Conservation (phyloP, 83 land plant genomes). For the Picea abies region DNA sequence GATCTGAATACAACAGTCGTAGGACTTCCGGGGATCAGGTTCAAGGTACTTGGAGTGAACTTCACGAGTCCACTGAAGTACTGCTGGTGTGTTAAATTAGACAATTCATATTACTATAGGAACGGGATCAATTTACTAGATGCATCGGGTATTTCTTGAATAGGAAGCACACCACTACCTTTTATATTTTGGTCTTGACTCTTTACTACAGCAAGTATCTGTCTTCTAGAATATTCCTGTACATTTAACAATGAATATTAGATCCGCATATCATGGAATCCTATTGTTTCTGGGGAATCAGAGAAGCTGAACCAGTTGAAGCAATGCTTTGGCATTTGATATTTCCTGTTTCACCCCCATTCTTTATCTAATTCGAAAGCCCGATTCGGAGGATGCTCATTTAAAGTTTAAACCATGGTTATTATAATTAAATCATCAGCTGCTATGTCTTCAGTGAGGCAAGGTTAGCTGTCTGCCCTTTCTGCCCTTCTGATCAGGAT, state of each 20-base stretch:
- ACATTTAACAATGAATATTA: not conserved
- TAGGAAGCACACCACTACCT: not conserved
- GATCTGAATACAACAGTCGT: no score
- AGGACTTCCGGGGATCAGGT: no score
- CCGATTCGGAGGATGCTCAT: not conserved
- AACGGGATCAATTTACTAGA: not conserved
- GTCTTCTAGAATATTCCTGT: not conserved
- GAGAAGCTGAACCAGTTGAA: not conserved
- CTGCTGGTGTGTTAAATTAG: not conserved
- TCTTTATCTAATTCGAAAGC: not conserved
- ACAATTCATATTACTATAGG: not conserved
- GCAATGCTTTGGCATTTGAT: not conserved
- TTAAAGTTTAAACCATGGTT: no score
- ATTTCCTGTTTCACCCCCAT: not conserved
- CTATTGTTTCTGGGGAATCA: not conserved
- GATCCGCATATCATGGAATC: not conserved
- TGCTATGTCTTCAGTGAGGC: no score
- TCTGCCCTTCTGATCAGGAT: no score
- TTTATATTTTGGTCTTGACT: not conserved
- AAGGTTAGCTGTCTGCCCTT: no score
- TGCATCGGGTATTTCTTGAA: not conserved
- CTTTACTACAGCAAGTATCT: no score
- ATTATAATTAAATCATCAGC: no score
- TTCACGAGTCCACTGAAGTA: not conserved
- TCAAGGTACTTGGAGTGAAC: no score